Evolutionary conservation across 208 protist species (phyloP), one percentile per base, ranked within the genome.

Genomic region (Tritrichomonas foetus): DNA sequence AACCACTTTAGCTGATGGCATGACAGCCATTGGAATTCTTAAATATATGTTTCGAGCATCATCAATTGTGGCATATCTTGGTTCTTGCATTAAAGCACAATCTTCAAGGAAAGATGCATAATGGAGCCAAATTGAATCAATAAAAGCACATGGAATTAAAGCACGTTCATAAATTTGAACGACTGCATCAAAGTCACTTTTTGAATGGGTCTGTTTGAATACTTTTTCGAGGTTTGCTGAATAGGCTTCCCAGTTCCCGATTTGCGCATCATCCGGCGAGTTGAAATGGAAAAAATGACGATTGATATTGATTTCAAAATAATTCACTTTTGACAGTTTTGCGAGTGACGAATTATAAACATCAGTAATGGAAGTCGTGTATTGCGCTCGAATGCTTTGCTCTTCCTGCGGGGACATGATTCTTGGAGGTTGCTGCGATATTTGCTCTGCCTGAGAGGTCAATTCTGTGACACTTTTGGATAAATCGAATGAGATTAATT

Each of bases 101-200:
- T 53, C 41, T 57, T 89, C 78, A 49, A 89, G 41, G 47, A 57
- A 89, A 27, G 30, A 41, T 22, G 78, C 78, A 89, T 89, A 89
- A 44, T 89, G 27, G 9, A 89, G 41, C 78, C 78, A 89, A 39
- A 89, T 89, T 33, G 78, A 44, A 57, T 89, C 78, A 89, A 89
- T 57, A 57, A 44, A 49, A 57, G 41, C 47, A 89, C 78, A 89
- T 39, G 78, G 78, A 50, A 89, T 89, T 20, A 89, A 14, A 39
- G 78, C 78, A 39, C 78, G 78, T n/a, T 89, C 78, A 57, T 53
- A 89, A 1, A 33, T 33, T 44, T 47, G 47, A 39, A 89, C 47
- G 16, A 61, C 53, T 22, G 53, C 5, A 61, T 61, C 16, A 16
- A 22, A 61, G 53, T 61, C 16, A 16, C 5, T 16, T 16, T 16